These are phyloP conservation scores for Paramecium biaurelia DNA, from an alignment of 73 alveolate species.

Conservation along the genomic window DNA sequence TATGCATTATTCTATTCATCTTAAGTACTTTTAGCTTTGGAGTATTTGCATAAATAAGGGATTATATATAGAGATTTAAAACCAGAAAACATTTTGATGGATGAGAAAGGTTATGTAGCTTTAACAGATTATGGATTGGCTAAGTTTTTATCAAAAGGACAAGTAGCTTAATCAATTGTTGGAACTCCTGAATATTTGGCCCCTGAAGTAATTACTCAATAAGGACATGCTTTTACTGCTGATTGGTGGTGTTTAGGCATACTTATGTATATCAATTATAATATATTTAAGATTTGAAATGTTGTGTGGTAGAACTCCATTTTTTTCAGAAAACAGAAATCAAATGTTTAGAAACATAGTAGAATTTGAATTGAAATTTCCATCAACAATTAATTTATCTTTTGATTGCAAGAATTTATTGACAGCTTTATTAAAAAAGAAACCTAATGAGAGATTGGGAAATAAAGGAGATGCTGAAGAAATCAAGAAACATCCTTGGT, in stretches of 20 bases:
- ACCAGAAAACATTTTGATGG: conserved; percentile 88
- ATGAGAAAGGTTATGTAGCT: conserved; percentile 77
- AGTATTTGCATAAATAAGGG: conserved; percentile 74
- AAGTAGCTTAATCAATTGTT: conserved; percentile 71
- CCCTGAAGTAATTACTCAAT: conserved; percentile 78
- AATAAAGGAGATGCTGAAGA: conserved; percentile 87
- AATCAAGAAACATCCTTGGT: conserved; percentile 93
- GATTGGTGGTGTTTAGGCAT: conserved; percentile 88
- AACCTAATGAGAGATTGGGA: conserved; percentile 95
- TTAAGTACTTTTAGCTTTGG: conserved; percentile 68
- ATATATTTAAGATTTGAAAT: conserved; percentile 83
- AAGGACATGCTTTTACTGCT: conserved; percentile 77
- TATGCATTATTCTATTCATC: conserved; percentile 54
- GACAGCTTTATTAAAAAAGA: conserved; percentile 74
- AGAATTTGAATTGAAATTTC: conserved; percentile 89
- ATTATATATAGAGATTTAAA: conserved; percentile 85
- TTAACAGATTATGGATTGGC: conserved; percentile 90
- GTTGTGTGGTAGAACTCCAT: conserved; percentile 98
- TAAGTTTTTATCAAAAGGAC: conserved; percentile 69
- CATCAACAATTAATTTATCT: conserved; percentile 75
- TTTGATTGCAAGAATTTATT: conserved; percentile 72
- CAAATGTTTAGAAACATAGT: conserved; percentile 88
- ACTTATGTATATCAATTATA: background rate
- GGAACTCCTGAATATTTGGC: conserved; percentile 91
- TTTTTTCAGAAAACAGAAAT: conserved; percentile 89